Percentiles rank a stretch among this genome's conserved stretches.
Conservation (phyloP, 176 grass and related monocot genomes). For the Alloteropsis semialata region DNA sequence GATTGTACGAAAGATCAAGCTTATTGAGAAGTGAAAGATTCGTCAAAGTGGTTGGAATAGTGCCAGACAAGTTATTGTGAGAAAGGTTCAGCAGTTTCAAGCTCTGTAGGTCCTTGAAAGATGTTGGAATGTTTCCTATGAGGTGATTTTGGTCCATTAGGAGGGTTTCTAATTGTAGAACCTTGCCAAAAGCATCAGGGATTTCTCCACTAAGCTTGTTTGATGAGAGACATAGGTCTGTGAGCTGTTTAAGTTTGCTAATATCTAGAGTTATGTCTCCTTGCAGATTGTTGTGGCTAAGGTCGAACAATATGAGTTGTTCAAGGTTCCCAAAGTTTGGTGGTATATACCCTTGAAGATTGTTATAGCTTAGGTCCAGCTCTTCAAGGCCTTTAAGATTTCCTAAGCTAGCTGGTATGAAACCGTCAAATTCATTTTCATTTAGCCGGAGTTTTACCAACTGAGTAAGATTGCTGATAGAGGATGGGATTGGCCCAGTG, state of each 20-base stretch:
- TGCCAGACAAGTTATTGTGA: not conserved
- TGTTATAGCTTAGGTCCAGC: constrained; percentile 39
- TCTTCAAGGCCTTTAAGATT: not conserved
- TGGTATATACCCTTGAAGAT: constrained; percentile 9
- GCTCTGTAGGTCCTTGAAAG: not conserved
- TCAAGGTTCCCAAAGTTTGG: no score
- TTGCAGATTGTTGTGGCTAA: not conserved
- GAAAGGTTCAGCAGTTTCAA: not conserved
- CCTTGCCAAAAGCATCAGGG: not conserved
- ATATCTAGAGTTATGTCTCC: no score
- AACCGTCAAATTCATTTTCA: not conserved
- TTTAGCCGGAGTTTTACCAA: constrained; percentile 12
- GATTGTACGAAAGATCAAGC: not conserved
- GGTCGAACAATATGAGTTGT: no score
- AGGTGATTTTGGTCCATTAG: not conserved
- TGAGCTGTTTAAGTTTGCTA: not conserved
- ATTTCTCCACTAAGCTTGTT: no score
- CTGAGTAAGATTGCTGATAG: constrained; percentile 25
- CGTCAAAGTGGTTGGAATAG: not conserved
- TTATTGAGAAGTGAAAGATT: not conserved
- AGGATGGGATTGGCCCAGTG: constrained; percentile 12
- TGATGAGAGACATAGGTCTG: not conserved
- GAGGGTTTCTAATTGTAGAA: not conserved
- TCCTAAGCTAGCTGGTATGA: constrained; percentile 8
- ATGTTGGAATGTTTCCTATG: not conserved